A percentile compares a stretch with the other conserved stretches of the same genome.
Conservation (phyloP, 164 flowering plant species). For the Stephania cephalantha region DNA sequence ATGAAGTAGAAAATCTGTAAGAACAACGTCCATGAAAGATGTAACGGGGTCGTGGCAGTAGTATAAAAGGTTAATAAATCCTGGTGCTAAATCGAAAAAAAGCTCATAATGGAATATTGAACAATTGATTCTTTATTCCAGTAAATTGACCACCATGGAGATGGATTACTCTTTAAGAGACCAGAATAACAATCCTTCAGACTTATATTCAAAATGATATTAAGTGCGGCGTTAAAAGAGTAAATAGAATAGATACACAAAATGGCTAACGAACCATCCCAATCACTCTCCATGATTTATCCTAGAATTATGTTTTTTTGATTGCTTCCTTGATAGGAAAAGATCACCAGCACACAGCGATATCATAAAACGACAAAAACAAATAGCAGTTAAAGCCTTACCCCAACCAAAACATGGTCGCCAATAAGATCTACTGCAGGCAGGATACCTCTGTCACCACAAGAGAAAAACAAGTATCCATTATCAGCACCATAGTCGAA, state of each 20-base stretch:
- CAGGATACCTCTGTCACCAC: constrained; percentile 72
- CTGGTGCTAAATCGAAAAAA: background rate
- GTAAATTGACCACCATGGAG: background rate
- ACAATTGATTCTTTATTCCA: background rate
- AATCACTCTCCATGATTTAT: background rate
- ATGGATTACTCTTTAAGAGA: background rate
- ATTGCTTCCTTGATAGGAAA: background rate
- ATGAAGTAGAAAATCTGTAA: constrained; percentile 86
- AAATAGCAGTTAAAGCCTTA: constrained; percentile 30
- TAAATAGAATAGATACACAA: background rate
- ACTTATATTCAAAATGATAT: background rate
- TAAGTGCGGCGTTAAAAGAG: background rate
- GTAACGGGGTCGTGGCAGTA: background rate
- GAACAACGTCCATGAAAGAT: background rate
- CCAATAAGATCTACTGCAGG: constrained; percentile 72
- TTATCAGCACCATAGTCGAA: constrained; percentile 4
- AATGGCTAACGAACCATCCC: background rate
- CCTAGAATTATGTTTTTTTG: background rate
- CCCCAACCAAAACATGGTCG: constrained; percentile 62
- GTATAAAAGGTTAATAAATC: background rate
- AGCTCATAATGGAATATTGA: background rate
- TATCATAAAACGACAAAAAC: background rate
- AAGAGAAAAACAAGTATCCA: constrained; percentile 7
- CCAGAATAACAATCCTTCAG: background rate
- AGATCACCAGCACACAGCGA: background rate